Percentiles rank a stretch among this genome's conserved stretches.
phyloP scores from a whole-genome alignment of 75 land plant species.

The Pinus albicaulis region DNA sequence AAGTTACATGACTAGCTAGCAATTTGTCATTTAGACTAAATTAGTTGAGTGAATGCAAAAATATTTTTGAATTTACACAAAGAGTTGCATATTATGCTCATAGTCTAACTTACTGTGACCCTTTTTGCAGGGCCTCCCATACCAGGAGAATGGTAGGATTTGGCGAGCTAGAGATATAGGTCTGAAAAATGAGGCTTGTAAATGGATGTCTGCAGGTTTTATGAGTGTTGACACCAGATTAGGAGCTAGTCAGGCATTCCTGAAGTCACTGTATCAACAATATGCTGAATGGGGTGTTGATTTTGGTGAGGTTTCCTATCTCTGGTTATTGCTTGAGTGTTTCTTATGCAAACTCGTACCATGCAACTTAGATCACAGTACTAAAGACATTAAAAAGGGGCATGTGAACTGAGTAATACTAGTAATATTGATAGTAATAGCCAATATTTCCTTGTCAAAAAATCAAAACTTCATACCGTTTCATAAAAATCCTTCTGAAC shows the following conservation, averaged over 20 bases:
- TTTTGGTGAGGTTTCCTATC: slow-evolving; percentile 50
- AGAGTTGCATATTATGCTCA: background rate
- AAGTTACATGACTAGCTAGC: background rate
- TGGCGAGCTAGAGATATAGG: slow-evolving; percentile 85
- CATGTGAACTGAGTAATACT: no score
- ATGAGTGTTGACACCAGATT: slow-evolving; percentile 69
- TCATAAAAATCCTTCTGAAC: background rate
- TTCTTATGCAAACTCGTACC: background rate
- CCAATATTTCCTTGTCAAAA: background rate
- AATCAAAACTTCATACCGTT: background rate
- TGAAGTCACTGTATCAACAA: slow-evolving; percentile 79
- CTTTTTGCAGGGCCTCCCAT: slow-evolving; percentile 47
- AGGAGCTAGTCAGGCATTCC: slow-evolving; percentile 81
- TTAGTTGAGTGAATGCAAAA: background rate
- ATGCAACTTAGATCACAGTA: background rate
- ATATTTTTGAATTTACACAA: background rate
- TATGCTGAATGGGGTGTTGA: slow-evolving; percentile 97
- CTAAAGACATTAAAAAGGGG: no score
- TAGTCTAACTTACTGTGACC: background rate
- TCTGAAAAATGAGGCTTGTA: slow-evolving; percentile 49
- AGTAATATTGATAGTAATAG: background rate
- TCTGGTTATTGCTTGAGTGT: background rate
- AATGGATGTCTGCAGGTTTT: slow-evolving; percentile 85
- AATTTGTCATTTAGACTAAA: background rate
- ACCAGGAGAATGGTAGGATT: slow-evolving; percentile 30